These are phyloP conservation scores for Candolleomyces aberdarensis DNA, from an alignment of 768 basidiomycete species.

Conservation along the genomic window DNA sequence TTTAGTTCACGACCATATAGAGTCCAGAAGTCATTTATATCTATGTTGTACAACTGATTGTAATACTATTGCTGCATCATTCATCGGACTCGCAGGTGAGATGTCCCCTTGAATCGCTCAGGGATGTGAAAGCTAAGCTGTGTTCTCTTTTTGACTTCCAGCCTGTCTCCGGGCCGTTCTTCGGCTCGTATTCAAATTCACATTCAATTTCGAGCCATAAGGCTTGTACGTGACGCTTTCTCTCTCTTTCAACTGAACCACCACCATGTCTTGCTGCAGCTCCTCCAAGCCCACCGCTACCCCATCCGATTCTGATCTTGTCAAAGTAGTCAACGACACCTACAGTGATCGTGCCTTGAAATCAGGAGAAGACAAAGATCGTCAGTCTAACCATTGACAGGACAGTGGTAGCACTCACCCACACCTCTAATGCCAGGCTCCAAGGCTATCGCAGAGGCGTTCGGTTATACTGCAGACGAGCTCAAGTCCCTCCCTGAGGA, in stretches of 20 bases:
- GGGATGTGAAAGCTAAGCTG: not conserved
- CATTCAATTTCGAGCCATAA: not conserved
- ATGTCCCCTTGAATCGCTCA: not conserved
- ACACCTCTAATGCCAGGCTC: conserved; percentile 21
- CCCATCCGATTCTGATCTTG: not conserved
- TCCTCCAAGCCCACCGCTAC: not conserved
- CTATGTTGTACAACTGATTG: not conserved
- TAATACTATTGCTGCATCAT: not conserved
- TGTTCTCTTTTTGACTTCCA: not conserved
- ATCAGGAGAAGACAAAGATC: conserved; percentile 22
- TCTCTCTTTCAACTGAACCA: not conserved
- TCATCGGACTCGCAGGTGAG: not conserved
- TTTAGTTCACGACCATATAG: not conserved
- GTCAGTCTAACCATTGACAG: not conserved
- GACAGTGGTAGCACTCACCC: not conserved
- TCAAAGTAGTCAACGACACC: conserved; percentile 24
- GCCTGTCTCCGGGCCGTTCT: not conserved
- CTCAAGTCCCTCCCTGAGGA: conserved; percentile 39
- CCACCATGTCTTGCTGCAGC: conserved; percentile 2
- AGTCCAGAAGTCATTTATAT: not conserved
- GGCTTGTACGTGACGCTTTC: not conserved
- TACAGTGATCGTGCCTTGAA: conserved; percentile 30
- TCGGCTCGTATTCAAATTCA: conserved; percentile 6
- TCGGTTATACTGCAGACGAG: conserved; percentile 47
- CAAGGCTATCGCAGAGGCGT: conserved; percentile 34